These are phyloP conservation scores for Globisporangium nunn DNA, from an alignment of 352 stramenopile species.

Conservation along the genomic window DNA sequence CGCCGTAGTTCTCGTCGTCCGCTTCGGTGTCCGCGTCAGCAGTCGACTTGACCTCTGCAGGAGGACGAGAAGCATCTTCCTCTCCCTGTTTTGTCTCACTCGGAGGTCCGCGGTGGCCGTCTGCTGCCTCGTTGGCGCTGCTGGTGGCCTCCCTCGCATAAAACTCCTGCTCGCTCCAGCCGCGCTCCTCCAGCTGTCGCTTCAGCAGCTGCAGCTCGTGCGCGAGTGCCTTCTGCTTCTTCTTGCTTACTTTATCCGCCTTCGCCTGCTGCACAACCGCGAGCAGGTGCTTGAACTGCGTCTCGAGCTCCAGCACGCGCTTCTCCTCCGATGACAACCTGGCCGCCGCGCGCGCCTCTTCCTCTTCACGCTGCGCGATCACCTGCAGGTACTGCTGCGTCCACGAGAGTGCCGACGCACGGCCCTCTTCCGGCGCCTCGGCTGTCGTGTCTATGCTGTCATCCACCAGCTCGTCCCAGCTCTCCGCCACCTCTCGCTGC, in stretches of 20 bases:
- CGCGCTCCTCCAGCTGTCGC: slow-evolving; percentile 10
- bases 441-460: slow-evolving; percentile 1
- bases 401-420: slow-evolving; percentile 47
- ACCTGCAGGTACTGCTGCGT: slow-evolving; percentile 68
- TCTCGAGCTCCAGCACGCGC: slow-evolving; percentile 39
- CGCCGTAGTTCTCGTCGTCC: slow-evolving; percentile 4
- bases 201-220: slow-evolving; percentile 14
- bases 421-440: slow-evolving; percentile 12
- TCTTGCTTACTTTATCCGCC: slow-evolving; percentile 45
- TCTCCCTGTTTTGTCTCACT: not conserved
- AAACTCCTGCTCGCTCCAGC: slow-evolving; percentile 18
- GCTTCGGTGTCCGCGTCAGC: not conserved
- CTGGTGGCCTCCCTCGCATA: slow-evolving; percentile 1
- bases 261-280: slow-evolving; percentile 30
- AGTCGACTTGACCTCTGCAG: not conserved
- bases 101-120: slow-evolving; percentile 7
- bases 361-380: slow-evolving; percentile 39
- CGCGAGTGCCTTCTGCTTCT: slow-evolving; percentile 24
- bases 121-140: slow-evolving; percentile 1
- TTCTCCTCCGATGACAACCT: slow-evolving; percentile 30
- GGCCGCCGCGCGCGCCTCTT: slow-evolving; percentile 26
- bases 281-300: slow-evolving; percentile 31
- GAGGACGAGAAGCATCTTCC: no score
- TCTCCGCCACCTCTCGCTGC: slow-evolving; percentile 11
- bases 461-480: slow-evolving; percentile 20